phyloP scores from a whole-genome alignment of 306 rosid species.

The Betula pendula region DNA sequence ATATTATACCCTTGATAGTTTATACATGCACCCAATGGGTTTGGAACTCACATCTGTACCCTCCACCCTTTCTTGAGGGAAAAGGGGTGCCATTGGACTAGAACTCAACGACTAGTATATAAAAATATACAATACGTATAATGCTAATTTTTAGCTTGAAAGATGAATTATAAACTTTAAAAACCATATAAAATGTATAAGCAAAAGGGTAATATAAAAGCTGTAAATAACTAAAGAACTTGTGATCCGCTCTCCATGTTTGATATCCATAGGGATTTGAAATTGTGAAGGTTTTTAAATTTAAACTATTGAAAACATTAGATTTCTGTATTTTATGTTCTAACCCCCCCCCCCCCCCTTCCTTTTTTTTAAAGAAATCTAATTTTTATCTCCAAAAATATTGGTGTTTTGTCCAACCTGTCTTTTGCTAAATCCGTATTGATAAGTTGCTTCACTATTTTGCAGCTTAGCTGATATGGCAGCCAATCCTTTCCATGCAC shows the following conservation, averaged over 20 bases:
- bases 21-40: neutral
- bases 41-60: neutral
- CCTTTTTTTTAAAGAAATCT: neutral
- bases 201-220: neutral
- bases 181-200: neutral
- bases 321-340: neutral
- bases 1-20: neutral
- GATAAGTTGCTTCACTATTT: slow-evolving; percentile 19
- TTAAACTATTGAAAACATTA: neutral
- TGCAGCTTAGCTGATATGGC: slow-evolving; percentile 97
- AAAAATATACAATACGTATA: neutral
- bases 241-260: neutral
- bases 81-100: neutral
- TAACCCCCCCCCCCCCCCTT: too few relatives aligned
- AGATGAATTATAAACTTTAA: neutral
- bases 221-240: neutral
- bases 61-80: neutral
- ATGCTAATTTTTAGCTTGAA: neutral
- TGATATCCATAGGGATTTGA: neutral
- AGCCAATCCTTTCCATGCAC: slow-evolving; percentile 90
- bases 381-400: neutral
- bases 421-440: neutral
- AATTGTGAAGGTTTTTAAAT: neutral
- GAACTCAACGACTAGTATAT: neutral
- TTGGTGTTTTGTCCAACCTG: neutral